Conservation (phyloP, 495 filamentous ascomycete genomes). For the Penicillium antarcticum region DNA sequence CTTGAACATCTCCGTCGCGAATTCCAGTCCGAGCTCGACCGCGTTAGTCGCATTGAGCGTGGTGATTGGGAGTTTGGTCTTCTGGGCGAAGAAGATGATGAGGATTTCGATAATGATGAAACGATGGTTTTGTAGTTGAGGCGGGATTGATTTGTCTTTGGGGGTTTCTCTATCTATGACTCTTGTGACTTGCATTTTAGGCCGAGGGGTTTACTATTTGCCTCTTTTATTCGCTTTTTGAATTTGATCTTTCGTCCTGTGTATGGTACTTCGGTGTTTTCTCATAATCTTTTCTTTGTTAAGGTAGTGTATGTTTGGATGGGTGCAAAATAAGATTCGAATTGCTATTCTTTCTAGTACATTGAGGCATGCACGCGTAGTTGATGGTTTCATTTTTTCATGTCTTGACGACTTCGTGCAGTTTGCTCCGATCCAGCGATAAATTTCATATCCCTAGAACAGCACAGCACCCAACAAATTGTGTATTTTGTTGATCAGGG, state of each 20-base stretch:
- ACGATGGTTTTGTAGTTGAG: slow-evolving; percentile 40
- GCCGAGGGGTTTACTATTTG: background rate
- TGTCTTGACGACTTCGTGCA: too few species aligned
- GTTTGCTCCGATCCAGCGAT: too few species aligned
- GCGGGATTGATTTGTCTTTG: background rate
- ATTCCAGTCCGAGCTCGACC: slow-evolving; percentile 85
- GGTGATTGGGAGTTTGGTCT: slow-evolving; percentile 60
- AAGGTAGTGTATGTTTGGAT: slow-evolving; percentile 14
- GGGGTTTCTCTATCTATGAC: slow-evolving; percentile 1
- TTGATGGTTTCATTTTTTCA: too few species aligned
- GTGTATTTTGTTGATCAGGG: too few species aligned
- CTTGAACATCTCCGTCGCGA: slow-evolving; percentile 78
- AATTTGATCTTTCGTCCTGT: slow-evolving; percentile 10
- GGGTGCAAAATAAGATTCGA: slow-evolving; percentile 19
- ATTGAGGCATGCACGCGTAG: too few species aligned
- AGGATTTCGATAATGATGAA: slow-evolving; percentile 37
- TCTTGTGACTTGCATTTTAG: slow-evolving; percentile 2
- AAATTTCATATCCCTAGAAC: too few species aligned
- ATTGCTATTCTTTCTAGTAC: too few species aligned
- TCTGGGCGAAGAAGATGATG: slow-evolving; percentile 26
- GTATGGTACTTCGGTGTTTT: slow-evolving; percentile 18
- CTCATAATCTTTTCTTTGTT: slow-evolving; percentile 9
- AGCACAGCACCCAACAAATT: too few species aligned
- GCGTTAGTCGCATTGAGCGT: slow-evolving; percentile 58
- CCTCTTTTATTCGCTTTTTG: background rate